Conservation (phyloP, 1,139 yeast species). For the Diutina sp. region DNA sequence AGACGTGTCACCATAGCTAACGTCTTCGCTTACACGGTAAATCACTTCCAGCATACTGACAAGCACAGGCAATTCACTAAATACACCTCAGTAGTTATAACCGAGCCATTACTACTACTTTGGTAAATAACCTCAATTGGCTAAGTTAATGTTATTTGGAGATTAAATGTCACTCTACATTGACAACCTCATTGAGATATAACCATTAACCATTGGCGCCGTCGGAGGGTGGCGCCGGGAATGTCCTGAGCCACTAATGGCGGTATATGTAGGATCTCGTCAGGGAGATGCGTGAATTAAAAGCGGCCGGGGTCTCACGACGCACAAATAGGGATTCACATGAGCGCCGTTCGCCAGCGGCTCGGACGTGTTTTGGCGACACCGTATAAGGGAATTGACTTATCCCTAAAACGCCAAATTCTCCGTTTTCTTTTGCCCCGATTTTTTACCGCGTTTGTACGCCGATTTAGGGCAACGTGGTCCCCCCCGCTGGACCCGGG, state of each 20-base stretch:
- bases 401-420: neutral
- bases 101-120: too few relatives aligned
- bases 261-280: neutral
- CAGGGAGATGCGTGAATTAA: neutral
- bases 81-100: too few relatives aligned
- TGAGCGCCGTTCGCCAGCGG: neutral
- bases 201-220: neutral
- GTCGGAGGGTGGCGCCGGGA: neutral
- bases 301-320: neutral
- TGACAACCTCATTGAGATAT: too few relatives aligned
- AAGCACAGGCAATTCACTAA: too few relatives aligned
- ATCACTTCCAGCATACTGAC: too few relatives aligned
- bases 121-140: too few relatives aligned
- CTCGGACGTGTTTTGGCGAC: too few relatives aligned
- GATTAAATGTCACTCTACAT: too few relatives aligned
- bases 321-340: neutral
- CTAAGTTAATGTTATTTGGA: too few relatives aligned
- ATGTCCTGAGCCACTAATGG: neutral
- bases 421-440: neutral
- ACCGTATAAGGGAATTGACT: too few relatives aligned
- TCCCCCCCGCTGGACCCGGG: neutral
- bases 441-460: neutral
- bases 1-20: too few relatives aligned
- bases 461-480: neutral
- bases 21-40: too few relatives aligned